Conservation (phyloP, 2,329 filamentous ascomycete species). For the Colletotrichum euphorbiae region DNA sequence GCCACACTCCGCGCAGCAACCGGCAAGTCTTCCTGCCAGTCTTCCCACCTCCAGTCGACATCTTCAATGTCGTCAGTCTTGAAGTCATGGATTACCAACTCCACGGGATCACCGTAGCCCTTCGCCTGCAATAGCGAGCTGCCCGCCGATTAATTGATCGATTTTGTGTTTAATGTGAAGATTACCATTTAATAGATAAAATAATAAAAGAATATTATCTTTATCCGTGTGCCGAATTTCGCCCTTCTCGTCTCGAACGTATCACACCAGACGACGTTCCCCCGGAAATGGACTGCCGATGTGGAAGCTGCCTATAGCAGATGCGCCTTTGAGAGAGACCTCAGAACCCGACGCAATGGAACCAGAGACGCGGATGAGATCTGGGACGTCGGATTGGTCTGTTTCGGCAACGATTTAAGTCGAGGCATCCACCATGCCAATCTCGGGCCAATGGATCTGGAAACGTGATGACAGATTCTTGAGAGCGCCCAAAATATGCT, state of each 20-base stretch:
- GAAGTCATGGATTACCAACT: constrained; percentile 63
- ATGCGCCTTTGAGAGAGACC: constrained; percentile 49
- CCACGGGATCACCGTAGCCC: constrained; percentile 53
- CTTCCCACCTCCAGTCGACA: constrained; percentile 57
- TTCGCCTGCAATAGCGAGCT: constrained; percentile 43
- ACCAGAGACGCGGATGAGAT: constrained; percentile 50
- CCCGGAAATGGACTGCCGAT: constrained; percentile 62
- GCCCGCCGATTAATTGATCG: no score
- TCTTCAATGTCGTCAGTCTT: constrained; percentile 56
- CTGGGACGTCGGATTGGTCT: constrained; percentile 42
- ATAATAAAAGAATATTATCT: no score
- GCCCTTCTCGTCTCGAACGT: constrained; percentile 63
- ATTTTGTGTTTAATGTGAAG: no score
- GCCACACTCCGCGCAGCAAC: no score
- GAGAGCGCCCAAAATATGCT: constrained; percentile 23
- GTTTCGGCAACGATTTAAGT: no score
- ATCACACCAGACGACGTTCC: constrained; percentile 59
- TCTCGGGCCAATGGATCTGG: constrained; percentile 49
- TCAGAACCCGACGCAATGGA: no score
- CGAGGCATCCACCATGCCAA: background rate
- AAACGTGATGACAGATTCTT: background rate
- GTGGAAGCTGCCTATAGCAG: constrained; percentile 56
- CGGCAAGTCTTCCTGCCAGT: constrained; percentile 60
- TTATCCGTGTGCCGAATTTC: constrained; percentile 53
- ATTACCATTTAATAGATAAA: no score